phyloP scores from a whole-genome alignment of 768 basidiomycete species.

The Termitomyces sp. region DNA sequence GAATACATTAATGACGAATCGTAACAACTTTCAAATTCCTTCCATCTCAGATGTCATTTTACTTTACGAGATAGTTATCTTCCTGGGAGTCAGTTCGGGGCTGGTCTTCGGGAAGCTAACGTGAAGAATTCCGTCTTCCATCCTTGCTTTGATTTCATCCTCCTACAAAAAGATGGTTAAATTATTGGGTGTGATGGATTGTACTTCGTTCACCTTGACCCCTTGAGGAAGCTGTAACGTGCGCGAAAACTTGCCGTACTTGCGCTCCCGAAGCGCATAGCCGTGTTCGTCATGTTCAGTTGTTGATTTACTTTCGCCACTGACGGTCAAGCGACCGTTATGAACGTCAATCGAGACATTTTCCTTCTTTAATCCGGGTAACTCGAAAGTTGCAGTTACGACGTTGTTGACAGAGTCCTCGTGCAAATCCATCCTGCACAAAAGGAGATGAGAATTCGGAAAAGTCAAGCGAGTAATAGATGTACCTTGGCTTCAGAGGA shows the following conservation, averaged over 20 bases:
- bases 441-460: not conserved
- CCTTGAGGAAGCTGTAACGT: conserved; percentile 45
- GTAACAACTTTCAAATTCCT: not conserved
- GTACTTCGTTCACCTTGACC: conserved; percentile 32
- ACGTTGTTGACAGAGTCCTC: conserved; percentile 36
- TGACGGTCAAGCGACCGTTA: conserved; percentile 42
- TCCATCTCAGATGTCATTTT: not conserved
- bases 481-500: conserved; percentile 19
- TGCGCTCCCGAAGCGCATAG: conserved; percentile 43
- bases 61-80: conserved; percentile 30
- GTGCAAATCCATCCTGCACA: conserved; percentile 43
- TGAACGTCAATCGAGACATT: conserved; percentile 44
- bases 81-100: conserved; percentile 39
- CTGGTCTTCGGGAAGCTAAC: conserved; percentile 45
- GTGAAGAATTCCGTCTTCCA: conserved; percentile 44
- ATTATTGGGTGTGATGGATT: not conserved
- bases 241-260: conserved; percentile 45
- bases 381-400: conserved; percentile 51
- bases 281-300: conserved; percentile 28
- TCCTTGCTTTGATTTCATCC: conserved; percentile 42
- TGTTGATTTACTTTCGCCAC: conserved; percentile 35
- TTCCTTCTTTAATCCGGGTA: conserved; percentile 50
- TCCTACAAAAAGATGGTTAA: conserved; percentile 19
- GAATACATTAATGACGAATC: not conserved
- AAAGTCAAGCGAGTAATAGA: not conserved